These are phyloP conservation scores for Proliferodiscus dingleyae DNA, from an alignment of 2,329 filamentous ascomycete genomes.

Conservation along the genomic window DNA sequence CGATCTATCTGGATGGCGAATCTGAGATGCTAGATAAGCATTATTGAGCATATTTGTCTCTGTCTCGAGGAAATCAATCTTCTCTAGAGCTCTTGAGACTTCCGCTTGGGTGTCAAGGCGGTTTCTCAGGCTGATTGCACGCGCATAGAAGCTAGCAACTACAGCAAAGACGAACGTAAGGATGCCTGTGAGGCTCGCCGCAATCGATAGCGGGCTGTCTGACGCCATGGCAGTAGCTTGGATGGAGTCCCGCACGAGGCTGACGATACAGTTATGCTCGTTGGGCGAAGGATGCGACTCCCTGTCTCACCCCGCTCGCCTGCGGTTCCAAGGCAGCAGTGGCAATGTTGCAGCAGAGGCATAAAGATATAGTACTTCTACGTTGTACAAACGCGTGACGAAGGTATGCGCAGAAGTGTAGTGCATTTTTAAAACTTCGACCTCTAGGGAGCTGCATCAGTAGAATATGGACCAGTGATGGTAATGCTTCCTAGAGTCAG, in stretches of 20 bases:
- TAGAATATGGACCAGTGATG: no score
- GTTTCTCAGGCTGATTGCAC: conserved; percentile 15
- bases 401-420: no score
- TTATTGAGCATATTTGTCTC: conserved; percentile 23
- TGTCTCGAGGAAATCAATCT: conserved; percentile 20
- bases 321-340: no score
- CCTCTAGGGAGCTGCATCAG: no score
- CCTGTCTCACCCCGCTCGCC: background rate
- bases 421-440: no score
- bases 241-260: background rate
- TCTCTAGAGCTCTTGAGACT: conserved; percentile 17
- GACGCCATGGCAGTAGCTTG: background rate
- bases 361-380: no score
- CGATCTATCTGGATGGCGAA: conserved; percentile 17
- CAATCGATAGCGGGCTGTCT: conserved; percentile 15
- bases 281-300: background rate
- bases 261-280: background rate
- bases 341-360: no score
- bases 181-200: conserved; percentile 17
- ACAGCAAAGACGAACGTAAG: conserved; percentile 19
- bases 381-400: no score
- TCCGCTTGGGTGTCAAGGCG: conserved; percentile 22
- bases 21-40: conserved; percentile 16
- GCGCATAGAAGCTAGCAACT: conserved; percentile 18
- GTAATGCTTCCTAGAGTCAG: no score